These are phyloP conservation scores for Gynostemma pentaphyllum DNA, from an alignment of 306 rosid genomes.

Conservation along the genomic window DNA sequence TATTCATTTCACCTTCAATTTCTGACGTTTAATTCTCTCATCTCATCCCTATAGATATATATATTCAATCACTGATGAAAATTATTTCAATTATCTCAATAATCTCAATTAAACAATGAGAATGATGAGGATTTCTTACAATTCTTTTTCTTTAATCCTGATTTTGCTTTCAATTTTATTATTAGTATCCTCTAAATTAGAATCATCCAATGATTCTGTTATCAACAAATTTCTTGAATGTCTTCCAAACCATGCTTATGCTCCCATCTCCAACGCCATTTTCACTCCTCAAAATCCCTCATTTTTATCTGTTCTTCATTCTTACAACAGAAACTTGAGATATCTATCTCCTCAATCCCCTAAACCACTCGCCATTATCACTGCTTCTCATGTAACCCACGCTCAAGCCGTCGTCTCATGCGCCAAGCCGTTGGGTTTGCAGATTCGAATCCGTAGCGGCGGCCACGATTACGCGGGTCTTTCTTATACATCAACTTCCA, in stretches of 20 bases:
- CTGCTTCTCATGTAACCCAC: constrained; percentile 32
- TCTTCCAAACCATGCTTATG: constrained; percentile 20
- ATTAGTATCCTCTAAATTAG: no score
- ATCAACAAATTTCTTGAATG: constrained; percentile 35
- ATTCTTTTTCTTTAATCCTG: constrained; percentile 11
- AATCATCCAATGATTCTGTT: constrained; percentile 25
- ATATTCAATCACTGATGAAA: no score
- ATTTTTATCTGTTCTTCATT: constrained; percentile 40
- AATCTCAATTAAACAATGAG: no score
- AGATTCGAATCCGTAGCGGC: constrained; percentile 56
- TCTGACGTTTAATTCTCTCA: no score
- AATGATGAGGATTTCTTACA: no score
- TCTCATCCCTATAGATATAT: no score
- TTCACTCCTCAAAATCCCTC: constrained; percentile 31
- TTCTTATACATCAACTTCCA: constrained; percentile 59
- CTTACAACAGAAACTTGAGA: constrained; percentile 58
- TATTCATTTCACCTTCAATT: no score
- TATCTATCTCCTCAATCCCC: constrained; percentile 54
- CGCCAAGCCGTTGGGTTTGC: constrained; percentile 25
- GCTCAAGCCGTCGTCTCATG: constrained; percentile 47
- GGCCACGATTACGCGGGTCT: constrained; percentile 78
- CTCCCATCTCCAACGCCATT: constrained; percentile 18
- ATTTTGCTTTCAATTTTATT: constrained; percentile 18
- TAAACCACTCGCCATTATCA: constrained; percentile 51
- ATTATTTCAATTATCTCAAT: no score